These are phyloP conservation scores for Cairneyella variabilis DNA, from an alignment of 495 filamentous ascomycete species.

Conservation along the genomic window DNA sequence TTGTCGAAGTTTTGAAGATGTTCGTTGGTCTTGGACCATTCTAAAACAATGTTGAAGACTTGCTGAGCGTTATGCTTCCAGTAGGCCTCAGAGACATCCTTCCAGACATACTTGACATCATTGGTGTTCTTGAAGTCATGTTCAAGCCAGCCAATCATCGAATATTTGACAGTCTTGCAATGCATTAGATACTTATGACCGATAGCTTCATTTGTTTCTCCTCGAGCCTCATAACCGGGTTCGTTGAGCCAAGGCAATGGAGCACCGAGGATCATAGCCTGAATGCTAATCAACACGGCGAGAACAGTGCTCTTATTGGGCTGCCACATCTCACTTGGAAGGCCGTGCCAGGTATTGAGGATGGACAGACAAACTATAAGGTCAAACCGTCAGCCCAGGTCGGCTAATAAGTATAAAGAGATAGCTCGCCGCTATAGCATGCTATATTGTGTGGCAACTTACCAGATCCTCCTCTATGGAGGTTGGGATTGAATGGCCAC, in stretches of 20 bases:
- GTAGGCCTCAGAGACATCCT: conserved; percentile 13
- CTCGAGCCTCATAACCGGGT: conserved; percentile 38
- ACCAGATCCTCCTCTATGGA: conserved; percentile 53
- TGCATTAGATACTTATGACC: conserved; percentile 37
- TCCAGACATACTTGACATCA: conserved; percentile 6
- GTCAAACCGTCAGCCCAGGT: too few relatives aligned
- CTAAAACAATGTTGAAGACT: conserved; percentile 7
- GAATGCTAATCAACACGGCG: conserved; percentile 57
- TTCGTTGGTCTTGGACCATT: conserved; percentile 14
- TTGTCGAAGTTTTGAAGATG: background rate
- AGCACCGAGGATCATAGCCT: conserved; percentile 57
- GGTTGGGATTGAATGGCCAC: conserved; percentile 54
- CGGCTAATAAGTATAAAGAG: too few relatives aligned
- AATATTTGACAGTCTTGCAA: conserved; percentile 37
- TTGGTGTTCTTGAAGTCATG: background rate
- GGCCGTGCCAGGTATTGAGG: conserved; percentile 55
- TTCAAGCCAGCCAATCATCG: conserved; percentile 43
- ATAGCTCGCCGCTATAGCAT: too few relatives aligned
- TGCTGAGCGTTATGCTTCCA: conserved; percentile 14
- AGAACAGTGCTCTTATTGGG: conserved; percentile 50
- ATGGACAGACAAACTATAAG: conserved; percentile 52
- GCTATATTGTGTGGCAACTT: too few relatives aligned
- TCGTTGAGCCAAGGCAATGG: conserved; percentile 54
- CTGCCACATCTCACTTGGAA: conserved; percentile 42
- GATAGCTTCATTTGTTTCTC: conserved; percentile 22